Conservation (phyloP, 345 rosid genomes). For the Diplotaxis tenuifolia region DNA sequence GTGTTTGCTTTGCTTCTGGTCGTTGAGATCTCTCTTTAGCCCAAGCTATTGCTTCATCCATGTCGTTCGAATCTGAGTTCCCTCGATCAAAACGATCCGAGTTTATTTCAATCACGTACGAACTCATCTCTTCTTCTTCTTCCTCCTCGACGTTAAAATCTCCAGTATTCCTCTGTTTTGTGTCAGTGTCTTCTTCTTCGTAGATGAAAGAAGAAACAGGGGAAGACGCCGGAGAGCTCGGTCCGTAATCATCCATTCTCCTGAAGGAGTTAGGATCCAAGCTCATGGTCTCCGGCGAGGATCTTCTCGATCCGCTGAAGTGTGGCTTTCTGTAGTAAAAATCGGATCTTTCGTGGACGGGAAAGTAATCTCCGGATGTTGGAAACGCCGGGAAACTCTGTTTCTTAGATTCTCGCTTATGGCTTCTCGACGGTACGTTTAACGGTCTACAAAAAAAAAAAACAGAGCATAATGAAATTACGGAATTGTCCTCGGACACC, state of each 20-base stretch:
- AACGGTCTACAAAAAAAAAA: conserved; percentile 50
- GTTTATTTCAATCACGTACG: conserved; percentile 86
- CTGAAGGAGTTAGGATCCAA: conserved; percentile 54
- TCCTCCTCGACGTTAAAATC: conserved; percentile 19
- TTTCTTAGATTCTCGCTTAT: conserved; percentile 36
- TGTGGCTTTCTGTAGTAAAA: conserved; percentile 30
- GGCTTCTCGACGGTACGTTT: conserved; percentile 63
- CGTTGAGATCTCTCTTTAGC: conserved; percentile 41
- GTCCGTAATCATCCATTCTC: conserved; percentile 60
- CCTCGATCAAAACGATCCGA: conserved; percentile 55
- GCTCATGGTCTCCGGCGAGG: conserved; percentile 72
- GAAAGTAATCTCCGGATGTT: not conserved
- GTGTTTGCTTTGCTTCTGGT: conserved; percentile 34
- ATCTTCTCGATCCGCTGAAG: conserved; percentile 42
- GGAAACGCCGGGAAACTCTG: conserved; percentile 41
- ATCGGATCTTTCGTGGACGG: conserved; percentile 27
- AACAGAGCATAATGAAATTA: not conserved
- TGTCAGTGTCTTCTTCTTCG: conserved; percentile 33
- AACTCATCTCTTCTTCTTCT: conserved; percentile 61
- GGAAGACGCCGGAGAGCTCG: conserved; percentile 64
- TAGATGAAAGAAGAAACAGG: conserved; percentile 65
- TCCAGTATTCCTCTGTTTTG: conserved; percentile 29
- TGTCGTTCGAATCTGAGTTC: conserved; percentile 37
- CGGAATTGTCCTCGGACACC: not conserved
- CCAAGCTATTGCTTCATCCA: conserved; percentile 45